Base-by-base conservation (phyloP, 305 asterid species). In the Fraxinus sp. region DNA sequence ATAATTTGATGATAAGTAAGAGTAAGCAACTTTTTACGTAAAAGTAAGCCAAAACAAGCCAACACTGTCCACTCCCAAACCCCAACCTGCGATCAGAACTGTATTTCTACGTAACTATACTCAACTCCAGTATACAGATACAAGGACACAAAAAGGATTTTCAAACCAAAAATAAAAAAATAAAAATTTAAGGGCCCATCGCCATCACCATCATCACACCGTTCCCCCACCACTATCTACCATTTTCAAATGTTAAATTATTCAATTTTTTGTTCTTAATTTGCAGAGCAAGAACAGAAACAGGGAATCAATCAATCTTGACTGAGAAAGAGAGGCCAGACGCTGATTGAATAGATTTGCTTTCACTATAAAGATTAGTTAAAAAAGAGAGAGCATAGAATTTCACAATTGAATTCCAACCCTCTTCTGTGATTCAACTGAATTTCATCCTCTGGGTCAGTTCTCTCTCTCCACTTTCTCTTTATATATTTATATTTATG, bases 301-400 rank as follows among this genome's bases (percentile, higher is more conserved):
- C 0, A 62, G 14, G 26, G 64, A 41, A 77, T 68, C 24, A 80
- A 82, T 84, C 84, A 41, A 49, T 49, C 59, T 49, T 49, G 59
- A 14, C 6, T 3, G 20, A 49, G 59, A 49, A 49, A 49, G 59
- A 68, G 80, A 81, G 73, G n/a, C 83, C 59, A 43, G 80, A 24
- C 77, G 79, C 88, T 79, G 84, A 79, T 77, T 85, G 78, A 80
- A 37, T 66, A 52, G 75, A 75, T 81, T 81, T 71, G n/a, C 75
- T 55, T 49, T 46, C 28, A 11, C 7, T 49, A 22, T 9, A 9
- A 62, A 62, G 71, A 62, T 62, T 64, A 64, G 35, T 4, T 37
- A 37, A 64, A 7, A 64, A 24, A 8, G 18, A 14, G 5, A 49
- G 1, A 14, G 59, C 59, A 1, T 13, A 49, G 18, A 49, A 49